A percentile compares a stretch with the other conserved stretches of the same genome.
Evolutionary conservation across 192 early-diverging fungal genomes (phyloP).

Genomic region (Entrophospora sp.): DNA sequence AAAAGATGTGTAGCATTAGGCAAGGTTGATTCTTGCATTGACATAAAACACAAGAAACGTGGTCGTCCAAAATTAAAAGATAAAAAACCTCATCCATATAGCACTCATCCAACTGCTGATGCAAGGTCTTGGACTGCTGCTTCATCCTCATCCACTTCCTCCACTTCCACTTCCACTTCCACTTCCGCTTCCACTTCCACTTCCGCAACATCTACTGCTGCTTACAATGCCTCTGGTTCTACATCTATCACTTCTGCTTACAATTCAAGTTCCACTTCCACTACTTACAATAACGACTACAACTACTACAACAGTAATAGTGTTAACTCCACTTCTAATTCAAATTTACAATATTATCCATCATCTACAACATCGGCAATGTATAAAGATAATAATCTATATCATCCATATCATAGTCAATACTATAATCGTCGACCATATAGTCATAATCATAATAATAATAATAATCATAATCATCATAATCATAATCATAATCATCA

Average conservation of each 20-base stretch:
- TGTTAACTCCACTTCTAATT: too few species aligned
- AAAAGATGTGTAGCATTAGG: conserved; percentile 64
- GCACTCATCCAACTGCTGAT: conserved; percentile 18
- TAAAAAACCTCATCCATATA: conserved; percentile 33
- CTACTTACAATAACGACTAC: too few species aligned
- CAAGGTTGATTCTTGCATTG: conserved; percentile 72
- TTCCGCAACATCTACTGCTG: background rate
- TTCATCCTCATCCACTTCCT: background rate
- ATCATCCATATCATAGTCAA: background rate
- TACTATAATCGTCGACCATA: conserved; percentile 22
- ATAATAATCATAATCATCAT: conserved; percentile 27
- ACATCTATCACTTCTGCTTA: too few species aligned
- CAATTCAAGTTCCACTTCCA: too few species aligned
- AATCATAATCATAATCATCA: conserved; percentile 19
- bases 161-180: background rate
- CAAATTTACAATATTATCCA: too few species aligned
- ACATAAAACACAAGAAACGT: conserved; percentile 82
- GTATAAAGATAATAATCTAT: background rate
- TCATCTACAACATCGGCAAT: too few species aligned
- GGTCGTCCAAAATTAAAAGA: conserved; percentile 73
- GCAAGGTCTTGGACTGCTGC: conserved; percentile 21
- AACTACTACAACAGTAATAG: too few species aligned
- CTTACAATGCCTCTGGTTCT: too few species aligned
- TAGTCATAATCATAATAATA: conserved; percentile 1
- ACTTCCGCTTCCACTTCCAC: background rate